phyloP scores from a whole-genome alignment of 805 yeast species.

The Komagataella pastoris region DNA sequence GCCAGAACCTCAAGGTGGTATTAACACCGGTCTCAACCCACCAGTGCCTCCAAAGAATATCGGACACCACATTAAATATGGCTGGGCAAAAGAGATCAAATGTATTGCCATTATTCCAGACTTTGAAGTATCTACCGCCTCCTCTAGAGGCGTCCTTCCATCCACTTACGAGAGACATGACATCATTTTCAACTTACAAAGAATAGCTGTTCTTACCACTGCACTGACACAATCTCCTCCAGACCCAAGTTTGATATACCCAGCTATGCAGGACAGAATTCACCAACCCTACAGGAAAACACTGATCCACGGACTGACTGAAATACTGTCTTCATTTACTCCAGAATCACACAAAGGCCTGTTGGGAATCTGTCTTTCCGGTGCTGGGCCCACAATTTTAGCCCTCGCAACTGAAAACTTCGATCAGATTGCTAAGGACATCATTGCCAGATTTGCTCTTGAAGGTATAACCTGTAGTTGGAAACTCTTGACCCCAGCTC shows the following conservation, averaged over 20 bases:
- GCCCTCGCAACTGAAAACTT: slow-evolving; percentile 86
- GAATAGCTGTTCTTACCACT: slow-evolving; percentile 84
- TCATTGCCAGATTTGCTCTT: slow-evolving; percentile 52
- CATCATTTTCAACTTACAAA: slow-evolving; percentile 83
- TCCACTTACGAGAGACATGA: slow-evolving; percentile 64
- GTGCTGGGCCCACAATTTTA: slow-evolving; percentile 96
- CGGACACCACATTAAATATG: slow-evolving; percentile 80
- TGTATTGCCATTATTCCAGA: slow-evolving; percentile 89
- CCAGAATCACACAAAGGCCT: slow-evolving; percentile 77
- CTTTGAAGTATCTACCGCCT: slow-evolving; percentile 90
- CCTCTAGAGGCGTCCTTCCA: slow-evolving; percentile 84
- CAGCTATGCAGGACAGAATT: slow-evolving; percentile 92
- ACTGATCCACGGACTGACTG: slow-evolving; percentile 81
- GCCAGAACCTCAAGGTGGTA: slow-evolving; percentile 64
- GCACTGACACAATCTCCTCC: slow-evolving; percentile 83
- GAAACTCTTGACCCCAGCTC: slow-evolving; percentile 76
- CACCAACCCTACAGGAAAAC: slow-evolving; percentile 96
- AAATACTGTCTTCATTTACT: slow-evolving; percentile 66
- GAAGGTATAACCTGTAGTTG: slow-evolving; percentile 63
- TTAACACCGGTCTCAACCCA: slow-evolving; percentile 55
- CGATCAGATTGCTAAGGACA: slow-evolving; percentile 69
- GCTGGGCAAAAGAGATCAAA: slow-evolving; percentile 69
- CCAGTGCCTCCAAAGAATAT: slow-evolving; percentile 76
- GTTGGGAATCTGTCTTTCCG: slow-evolving; percentile 88
- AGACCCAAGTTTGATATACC: slow-evolving; percentile 69